A percentile compares a stretch with the other conserved stretches of the same genome.
Conservation (phyloP, 2,329 filamentous ascomycete genomes). For the Pestalotiopsis sp. region DNA sequence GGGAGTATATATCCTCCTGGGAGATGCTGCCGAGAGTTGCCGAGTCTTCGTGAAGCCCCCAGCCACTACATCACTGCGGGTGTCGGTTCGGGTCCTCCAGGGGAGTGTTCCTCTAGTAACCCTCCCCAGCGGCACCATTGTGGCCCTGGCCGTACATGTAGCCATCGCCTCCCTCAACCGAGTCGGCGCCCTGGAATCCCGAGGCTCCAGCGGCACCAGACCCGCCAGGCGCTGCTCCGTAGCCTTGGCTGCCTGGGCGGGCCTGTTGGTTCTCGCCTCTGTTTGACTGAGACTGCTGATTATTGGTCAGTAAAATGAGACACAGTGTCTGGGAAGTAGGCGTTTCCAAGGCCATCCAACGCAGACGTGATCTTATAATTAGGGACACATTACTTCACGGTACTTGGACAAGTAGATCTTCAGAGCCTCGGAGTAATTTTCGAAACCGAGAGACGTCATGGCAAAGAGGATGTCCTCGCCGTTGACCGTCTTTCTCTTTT, state of each 20-base stretch:
- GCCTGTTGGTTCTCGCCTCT: constrained; percentile 57
- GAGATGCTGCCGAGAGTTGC: not conserved
- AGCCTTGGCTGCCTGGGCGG: constrained; percentile 54
- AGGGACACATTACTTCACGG: constrained; percentile 73
- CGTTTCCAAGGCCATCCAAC: not conserved
- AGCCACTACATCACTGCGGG: not conserved
- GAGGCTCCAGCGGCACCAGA: constrained; percentile 40
- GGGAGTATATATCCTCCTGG: constrained; percentile 21
- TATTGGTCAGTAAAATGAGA: constrained; percentile 30
- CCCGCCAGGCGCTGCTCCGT: constrained; percentile 42
- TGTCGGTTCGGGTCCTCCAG: not conserved
- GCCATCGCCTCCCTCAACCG: constrained; percentile 41
- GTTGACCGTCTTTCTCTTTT: constrained; percentile 99
- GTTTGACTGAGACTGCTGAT: constrained; percentile 76
- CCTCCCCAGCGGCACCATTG: constrained; percentile 57
- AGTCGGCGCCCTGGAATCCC: constrained; percentile 45
- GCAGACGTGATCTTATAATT: not conserved
- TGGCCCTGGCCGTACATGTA: constrained; percentile 61
- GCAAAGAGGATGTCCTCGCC: constrained; percentile 98
- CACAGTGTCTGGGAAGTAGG: constrained; percentile 22
- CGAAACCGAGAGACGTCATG: constrained; percentile 98
- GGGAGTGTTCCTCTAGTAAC: constrained; percentile 40
- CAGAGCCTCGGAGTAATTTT: constrained; percentile 96
- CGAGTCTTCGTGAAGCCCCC: not conserved
- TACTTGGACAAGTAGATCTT: constrained; percentile 99